Evolutionary conservation across 139 green algal species (phyloP), one percentile per base, ranked within the genome.

Genomic region (Raphidocelis subcapitata): DNA sequence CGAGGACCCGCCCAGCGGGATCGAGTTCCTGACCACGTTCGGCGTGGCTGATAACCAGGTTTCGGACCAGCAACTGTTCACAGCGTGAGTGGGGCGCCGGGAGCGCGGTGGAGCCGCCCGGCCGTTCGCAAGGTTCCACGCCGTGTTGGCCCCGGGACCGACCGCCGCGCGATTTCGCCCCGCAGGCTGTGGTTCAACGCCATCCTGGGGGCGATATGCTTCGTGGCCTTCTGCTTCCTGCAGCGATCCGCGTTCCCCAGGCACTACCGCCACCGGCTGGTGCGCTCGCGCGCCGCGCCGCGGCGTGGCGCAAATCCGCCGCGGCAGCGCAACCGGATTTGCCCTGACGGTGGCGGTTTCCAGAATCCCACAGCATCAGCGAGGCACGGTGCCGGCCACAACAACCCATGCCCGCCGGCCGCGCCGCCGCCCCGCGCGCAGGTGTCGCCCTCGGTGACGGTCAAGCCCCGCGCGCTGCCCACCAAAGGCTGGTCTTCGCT

Each of bases 111-210:
- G 49, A n/a, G 49, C 49, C 18, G 20, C 18, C 49, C 20, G 20
- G 20, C 49, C 18, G 18, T 20, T 57, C 18, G 18, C 18, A 16
- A 57, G 18, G 21, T 10, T 57, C 15, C 33, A 52, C 18, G 32
- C 18, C 4, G 31, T 31, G 5, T 46, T 16, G 5, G 12, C 32
- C 61, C 61, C 3, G 61, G 23, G 24, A 5, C 15, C 29, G 36
- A 56, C 15, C 61, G 0, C 29, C 23, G 28, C 41, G 36, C 14
- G 36, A 29, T 16, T 15, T 41, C 21, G 44, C 21, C 18, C 24
- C 37, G 70, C 70, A 78, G 72, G 54, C 36, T 78, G 18, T 78
- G 72, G 72, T 51, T 78, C 36, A 78, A 78, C 18, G 15, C 63
- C 18, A 26, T 72, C 36, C 63, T 78, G 32, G 72, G 72, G 24